Evolutionary conservation across 2,329 filamentous ascomycete genomes (phyloP).

Genomic region (Sordariomycetes sp.): DNA sequence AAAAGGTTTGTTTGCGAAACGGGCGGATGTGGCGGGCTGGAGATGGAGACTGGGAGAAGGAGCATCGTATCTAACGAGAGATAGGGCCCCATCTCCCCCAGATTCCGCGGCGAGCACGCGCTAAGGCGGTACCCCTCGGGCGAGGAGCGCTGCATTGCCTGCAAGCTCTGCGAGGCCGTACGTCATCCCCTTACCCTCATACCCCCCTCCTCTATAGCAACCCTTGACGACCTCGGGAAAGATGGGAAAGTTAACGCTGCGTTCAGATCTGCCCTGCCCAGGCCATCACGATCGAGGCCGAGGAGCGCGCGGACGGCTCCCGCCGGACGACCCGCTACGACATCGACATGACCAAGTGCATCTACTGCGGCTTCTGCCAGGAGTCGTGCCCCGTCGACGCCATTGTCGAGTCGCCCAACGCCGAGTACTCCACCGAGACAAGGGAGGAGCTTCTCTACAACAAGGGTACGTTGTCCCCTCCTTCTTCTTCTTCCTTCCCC

Average conservation of each 20-base stretch:
- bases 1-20: conserved; percentile 52
- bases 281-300: conserved; percentile 97
- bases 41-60: no score
- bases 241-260: not conserved
- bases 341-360: conserved; percentile 99
- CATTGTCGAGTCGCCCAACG: conserved; percentile 53
- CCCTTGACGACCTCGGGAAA: not conserved
- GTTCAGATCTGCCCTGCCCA: conserved; percentile 79
- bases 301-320: conserved; percentile 92
- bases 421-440: conserved; percentile 50
- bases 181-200: no score
- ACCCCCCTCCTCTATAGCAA: no score
- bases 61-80: not conserved
- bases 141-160: conserved; percentile 98
- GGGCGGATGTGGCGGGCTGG: not conserved
- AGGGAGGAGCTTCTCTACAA: conserved; percentile 95
- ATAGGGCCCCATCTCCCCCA: conserved; percentile 83
- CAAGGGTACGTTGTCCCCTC: conserved; percentile 43
- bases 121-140: conserved; percentile 91
- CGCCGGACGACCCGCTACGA: conserved; percentile 94
- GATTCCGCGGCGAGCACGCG: conserved; percentile 97
- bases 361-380: conserved; percentile 99
- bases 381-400: conserved; percentile 98
- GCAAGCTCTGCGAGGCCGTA: conserved; percentile 95
- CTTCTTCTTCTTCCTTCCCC: not conserved